Evolutionary conservation across 164 flowering plant species (phyloP).

Genomic region (Stephania yunnanensis): DNA sequence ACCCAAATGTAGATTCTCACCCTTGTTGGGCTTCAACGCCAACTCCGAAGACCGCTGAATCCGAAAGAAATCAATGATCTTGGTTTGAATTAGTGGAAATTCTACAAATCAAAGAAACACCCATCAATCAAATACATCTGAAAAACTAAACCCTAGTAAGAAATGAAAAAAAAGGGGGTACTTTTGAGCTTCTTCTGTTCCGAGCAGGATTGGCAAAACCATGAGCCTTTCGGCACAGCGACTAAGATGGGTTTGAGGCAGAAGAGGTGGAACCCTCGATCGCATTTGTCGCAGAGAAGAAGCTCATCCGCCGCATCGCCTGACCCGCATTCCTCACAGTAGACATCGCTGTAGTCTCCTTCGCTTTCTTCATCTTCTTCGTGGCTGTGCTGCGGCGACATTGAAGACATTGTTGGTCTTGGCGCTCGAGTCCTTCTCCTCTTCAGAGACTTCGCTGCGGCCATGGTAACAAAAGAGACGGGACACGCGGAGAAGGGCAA

Average conservation of each 20-base stretch:
- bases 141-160: neutral
- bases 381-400: conserved; percentile 3
- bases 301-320: conserved; percentile 53
- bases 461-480: conserved; percentile 4
- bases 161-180: conserved; percentile 15
- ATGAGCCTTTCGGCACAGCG: conserved; percentile 67
- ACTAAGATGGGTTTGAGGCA: conserved; percentile 74
- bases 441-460: conserved; percentile 8
- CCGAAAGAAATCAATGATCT: conserved; percentile 83
- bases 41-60: conserved; percentile 43
- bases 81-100: conserved; percentile 81
- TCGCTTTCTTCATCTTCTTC: conserved; percentile 1
- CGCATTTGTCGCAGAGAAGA: conserved; percentile 85
- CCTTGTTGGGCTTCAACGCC: conserved; percentile 23
- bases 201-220: conserved; percentile 79
- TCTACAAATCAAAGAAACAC: conserved; percentile 33
- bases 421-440: conserved; percentile 46
- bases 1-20: conserved; percentile 23
- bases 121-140: neutral
- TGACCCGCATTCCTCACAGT: conserved; percentile 75
- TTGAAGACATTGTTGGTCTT: conserved; percentile 19
- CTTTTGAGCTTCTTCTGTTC: conserved; percentile 32
- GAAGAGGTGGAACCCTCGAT: conserved; percentile 66
- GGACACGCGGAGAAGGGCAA: no score
- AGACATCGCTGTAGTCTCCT: conserved; percentile 26